Evolutionary conservation across 2,329 filamentous ascomycete genomes (phyloP).

Genomic region (Pseudodiploospora longispora): DNA sequence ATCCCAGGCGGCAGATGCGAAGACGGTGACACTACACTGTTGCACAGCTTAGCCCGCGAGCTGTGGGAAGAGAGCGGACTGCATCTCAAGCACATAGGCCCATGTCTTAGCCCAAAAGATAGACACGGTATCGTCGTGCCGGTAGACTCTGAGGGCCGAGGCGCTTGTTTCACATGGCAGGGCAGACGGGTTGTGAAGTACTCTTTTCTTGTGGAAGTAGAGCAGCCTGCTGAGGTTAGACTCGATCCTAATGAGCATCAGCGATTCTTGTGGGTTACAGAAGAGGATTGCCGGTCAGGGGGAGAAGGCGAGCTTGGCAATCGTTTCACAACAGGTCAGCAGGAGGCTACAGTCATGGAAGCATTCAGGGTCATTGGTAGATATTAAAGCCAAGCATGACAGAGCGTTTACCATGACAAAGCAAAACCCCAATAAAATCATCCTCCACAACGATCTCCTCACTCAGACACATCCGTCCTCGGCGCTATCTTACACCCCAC

Average conservation of each 20-base stretch:
- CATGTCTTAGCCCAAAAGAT: background rate
- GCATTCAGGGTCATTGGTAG: conserved; percentile 10
- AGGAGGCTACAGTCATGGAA: conserved; percentile 14
- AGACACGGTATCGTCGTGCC: conserved; percentile 5
- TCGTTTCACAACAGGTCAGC: conserved; percentile 12
- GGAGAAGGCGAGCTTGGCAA: conserved; percentile 13
- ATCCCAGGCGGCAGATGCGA: conserved; percentile 34
- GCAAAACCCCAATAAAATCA: too few relatives aligned
- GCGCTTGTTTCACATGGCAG: background rate
- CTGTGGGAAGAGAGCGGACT: conserved; percentile 35
- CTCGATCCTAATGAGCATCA: conserved; percentile 25
- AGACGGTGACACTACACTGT: conserved; percentile 25
- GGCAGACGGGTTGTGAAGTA: conserved; percentile 4
- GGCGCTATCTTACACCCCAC: too few relatives aligned
- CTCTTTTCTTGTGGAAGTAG: conserved; percentile 14
- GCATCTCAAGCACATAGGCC: conserved; percentile 12
- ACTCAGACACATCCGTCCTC: too few relatives aligned
- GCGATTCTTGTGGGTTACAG: conserved; percentile 21
- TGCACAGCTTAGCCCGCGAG: conserved; percentile 31
- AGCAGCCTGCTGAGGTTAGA: conserved; percentile 11
- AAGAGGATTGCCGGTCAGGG: conserved; percentile 17
- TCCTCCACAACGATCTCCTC: too few relatives aligned
- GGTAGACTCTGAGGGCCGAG: background rate
- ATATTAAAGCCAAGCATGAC: too few relatives aligned
- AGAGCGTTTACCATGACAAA: too few relatives aligned